These are phyloP conservation scores for Excoecaria agallocha DNA, from an alignment of 345 rosid genomes.

Conservation along the genomic window DNA sequence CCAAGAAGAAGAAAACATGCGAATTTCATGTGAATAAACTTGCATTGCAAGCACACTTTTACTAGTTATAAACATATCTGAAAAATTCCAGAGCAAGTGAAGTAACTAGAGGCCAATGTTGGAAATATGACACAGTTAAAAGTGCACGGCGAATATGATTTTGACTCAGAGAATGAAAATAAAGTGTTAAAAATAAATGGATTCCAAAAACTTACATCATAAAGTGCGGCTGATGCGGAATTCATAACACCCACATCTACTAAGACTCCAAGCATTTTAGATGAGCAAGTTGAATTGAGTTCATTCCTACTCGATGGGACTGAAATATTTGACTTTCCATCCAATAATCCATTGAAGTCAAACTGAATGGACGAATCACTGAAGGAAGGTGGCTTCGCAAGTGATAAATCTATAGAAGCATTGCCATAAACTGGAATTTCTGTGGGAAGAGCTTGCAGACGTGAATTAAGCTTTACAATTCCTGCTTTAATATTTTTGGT, in stretches of 20 bases:
- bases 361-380: slow-evolving; percentile 74
- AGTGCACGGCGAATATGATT: slow-evolving; percentile 2
- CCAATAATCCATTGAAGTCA: slow-evolving; percentile 79
- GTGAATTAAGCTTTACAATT: slow-evolving; percentile 66
- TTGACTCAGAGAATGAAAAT: neutral
- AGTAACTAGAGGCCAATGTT: slow-evolving; percentile 3
- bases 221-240: slow-evolving; percentile 85
- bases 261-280: slow-evolving; percentile 87
- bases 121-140: neutral
- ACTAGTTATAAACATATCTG: no score
- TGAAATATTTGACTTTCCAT: slow-evolving; percentile 25
- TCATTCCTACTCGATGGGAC: neutral
- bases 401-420: slow-evolving; percentile 84
- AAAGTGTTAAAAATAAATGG: neutral
- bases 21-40: no score
- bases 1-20: no score
- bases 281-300: slow-evolving; percentile 39
- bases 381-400: slow-evolving; percentile 60
- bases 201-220: slow-evolving; percentile 61
- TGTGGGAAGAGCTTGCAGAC: slow-evolving; percentile 75
- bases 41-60: no score
- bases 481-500: slow-evolving; percentile 67
- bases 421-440: slow-evolving; percentile 82
- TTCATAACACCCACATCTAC: slow-evolving; percentile 79
- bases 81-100: neutral